Evolutionary conservation across 345 rosid species (phyloP).

Genomic region (Acer campestre): DNA sequence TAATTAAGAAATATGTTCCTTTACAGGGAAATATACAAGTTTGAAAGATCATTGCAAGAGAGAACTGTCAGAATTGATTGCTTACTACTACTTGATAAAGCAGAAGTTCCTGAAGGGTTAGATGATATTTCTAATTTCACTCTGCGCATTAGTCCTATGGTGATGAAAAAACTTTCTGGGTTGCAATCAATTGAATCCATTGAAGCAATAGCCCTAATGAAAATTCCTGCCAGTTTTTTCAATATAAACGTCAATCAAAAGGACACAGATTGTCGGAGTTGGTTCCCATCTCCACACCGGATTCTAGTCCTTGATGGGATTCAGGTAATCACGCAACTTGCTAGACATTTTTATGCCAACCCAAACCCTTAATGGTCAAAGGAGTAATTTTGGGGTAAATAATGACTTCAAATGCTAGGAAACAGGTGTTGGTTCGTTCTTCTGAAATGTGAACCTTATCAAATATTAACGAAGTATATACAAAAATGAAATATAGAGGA

Average conservation of each 20-base stretch:
- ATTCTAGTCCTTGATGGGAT: slow-evolving; percentile 86
- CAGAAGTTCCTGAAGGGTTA: slow-evolving; percentile 55
- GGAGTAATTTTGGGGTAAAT: not conserved
- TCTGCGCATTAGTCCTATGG: slow-evolving; percentile 57
- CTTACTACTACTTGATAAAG: slow-evolving; percentile 62
- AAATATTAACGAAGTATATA: not conserved
- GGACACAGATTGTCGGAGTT: slow-evolving; percentile 42
- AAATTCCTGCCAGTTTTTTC: slow-evolving; percentile 60
- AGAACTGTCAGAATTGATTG: slow-evolving; percentile 49
- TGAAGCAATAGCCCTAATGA: slow-evolving; percentile 82
- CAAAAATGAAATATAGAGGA: not conserved
- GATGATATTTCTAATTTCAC: slow-evolving; percentile 33
- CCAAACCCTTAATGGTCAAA: not conserved
- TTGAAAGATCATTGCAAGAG: slow-evolving; percentile 41
- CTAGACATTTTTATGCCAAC: not conserved
- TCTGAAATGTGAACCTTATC: not conserved
- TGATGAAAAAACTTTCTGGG: slow-evolving; percentile 87
- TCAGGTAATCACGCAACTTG: slow-evolving; percentile 50
- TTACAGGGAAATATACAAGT: slow-evolving; percentile 70
- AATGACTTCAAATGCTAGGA: not conserved
- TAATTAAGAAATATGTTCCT: not conserved
- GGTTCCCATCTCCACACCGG: slow-evolving; percentile 69
- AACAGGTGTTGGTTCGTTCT: not conserved
- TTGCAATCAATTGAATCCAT: slow-evolving; percentile 73
- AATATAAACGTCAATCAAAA: slow-evolving; percentile 35